These are phyloP conservation scores for Ogataea hybrid DNA, from an alignment of 1,139 yeast genomes.

Conservation along the genomic window DNA sequence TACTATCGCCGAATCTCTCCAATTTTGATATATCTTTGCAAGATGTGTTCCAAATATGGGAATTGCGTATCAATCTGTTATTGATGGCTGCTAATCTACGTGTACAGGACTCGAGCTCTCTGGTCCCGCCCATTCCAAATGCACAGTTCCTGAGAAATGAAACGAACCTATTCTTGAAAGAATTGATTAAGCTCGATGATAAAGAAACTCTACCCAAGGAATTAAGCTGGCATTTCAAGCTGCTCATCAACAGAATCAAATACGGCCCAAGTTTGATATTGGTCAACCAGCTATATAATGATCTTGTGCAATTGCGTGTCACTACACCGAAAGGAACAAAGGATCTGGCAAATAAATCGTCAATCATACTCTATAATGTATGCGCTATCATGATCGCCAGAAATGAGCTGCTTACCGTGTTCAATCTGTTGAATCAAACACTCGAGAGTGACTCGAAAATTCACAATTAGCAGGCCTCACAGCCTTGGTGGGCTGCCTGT, in stretches of 20 bases:
- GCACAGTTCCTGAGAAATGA: conserved; percentile 25
- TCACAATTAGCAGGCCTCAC: conserved; percentile 15
- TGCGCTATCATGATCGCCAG: conserved; percentile 33
- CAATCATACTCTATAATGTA: conserved; percentile 23
- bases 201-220: conserved; percentile 19
- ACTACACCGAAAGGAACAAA: background rate
- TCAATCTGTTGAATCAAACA: conserved; percentile 23
- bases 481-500: conserved; percentile 16
- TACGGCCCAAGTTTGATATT: conserved; percentile 31
- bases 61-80: conserved; percentile 31
- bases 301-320: conserved; percentile 28
- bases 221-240: conserved; percentile 21
- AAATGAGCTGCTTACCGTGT: conserved; percentile 33
- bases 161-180: conserved; percentile 24
- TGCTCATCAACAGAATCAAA: conserved; percentile 27
- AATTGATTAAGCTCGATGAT: conserved; percentile 21
- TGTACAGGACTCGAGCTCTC: conserved; percentile 16
- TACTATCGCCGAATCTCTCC: conserved; percentile 23
- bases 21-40: conserved; percentile 19
- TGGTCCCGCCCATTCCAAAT: conserved; percentile 24
- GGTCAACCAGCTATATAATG: conserved; percentile 29
- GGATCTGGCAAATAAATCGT: conserved; percentile 1
- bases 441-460: conserved; percentile 4
- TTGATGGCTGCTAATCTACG: conserved; percentile 28
- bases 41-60: conserved; percentile 34